These are phyloP conservation scores for Panicum hallii DNA, from an alignment of 202 grass and related monocot genomes.

Conservation along the genomic window DNA sequence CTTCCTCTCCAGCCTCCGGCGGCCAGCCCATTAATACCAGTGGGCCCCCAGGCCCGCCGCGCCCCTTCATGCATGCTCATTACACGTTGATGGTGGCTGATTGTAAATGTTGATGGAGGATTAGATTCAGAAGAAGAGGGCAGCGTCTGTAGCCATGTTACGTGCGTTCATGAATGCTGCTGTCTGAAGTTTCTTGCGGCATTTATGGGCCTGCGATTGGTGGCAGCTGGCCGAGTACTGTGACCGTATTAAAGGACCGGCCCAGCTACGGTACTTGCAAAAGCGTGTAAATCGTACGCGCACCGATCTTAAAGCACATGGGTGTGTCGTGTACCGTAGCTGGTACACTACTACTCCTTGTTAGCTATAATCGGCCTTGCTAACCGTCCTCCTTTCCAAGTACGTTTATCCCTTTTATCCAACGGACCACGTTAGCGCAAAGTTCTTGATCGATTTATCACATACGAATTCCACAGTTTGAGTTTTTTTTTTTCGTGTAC, in stretches of 20 bases:
- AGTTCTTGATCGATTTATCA: background rate
- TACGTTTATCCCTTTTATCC: too few relatives aligned
- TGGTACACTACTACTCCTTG: too few relatives aligned
- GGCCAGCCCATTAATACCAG: slow-evolving; percentile 18
- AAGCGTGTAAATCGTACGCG: background rate
- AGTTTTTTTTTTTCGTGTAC: background rate
- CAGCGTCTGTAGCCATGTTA: background rate
- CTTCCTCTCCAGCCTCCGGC: background rate
- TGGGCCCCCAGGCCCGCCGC: slow-evolving; percentile 5
- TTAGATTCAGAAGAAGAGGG: background rate
- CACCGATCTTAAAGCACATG: background rate
- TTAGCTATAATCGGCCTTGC: too few relatives aligned
- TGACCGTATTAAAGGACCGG: slow-evolving; percentile 5
- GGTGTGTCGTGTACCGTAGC: too few relatives aligned
- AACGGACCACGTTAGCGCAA: too few relatives aligned
- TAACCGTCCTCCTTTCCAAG: too few relatives aligned
- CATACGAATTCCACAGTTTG: background rate
- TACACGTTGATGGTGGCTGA: background rate
- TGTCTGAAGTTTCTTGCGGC: background rate
- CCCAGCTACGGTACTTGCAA: background rate
- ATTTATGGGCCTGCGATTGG: slow-evolving; percentile 29
- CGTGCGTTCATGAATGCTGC: background rate
- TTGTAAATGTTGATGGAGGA: background rate
- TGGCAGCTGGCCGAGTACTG: slow-evolving; percentile 24
- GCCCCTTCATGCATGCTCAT: background rate